Percentiles rank a stretch among this genome's conserved stretches.
Conservation (phyloP, 2,329 filamentous ascomycete species). For the Ophiocordyceps camponoti-saundersi region DNA sequence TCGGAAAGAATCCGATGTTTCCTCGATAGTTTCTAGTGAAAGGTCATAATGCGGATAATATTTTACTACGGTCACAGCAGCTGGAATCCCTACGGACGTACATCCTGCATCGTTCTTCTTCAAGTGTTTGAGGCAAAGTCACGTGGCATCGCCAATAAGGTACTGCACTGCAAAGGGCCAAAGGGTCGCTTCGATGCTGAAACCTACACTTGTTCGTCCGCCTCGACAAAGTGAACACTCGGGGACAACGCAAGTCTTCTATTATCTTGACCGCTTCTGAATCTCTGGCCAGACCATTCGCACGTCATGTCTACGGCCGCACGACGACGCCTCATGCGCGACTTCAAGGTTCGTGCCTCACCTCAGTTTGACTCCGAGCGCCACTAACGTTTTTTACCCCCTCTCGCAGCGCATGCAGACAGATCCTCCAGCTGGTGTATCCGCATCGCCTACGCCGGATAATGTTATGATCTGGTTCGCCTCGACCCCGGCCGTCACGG, state of each 20-base stretch:
- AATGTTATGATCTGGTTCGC: slow-evolving; percentile 92
- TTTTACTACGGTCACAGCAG: no score
- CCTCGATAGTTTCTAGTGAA: no score
- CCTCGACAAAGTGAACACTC: neutral
- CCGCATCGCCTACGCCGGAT: slow-evolving; percentile 85
- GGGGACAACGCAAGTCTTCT: neutral
- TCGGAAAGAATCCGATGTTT: no score
- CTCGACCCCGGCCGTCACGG: slow-evolving; percentile 1
- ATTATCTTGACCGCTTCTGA: neutral
- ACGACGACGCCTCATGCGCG: slow-evolving; percentile 90
- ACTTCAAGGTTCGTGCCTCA: slow-evolving; percentile 69
- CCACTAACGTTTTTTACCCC: slow-evolving; percentile 3
- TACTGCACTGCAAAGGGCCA: neutral
- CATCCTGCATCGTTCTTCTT: neutral
- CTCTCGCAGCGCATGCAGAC: slow-evolving; percentile 82
- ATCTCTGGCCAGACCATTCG: neutral
- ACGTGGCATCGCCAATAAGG: slow-evolving; percentile 1
- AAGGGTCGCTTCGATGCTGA: neutral
- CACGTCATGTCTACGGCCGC: slow-evolving; percentile 70
- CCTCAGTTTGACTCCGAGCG: slow-evolving; percentile 1
- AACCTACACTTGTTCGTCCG: neutral
- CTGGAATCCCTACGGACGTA: no score
- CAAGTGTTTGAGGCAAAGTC: neutral
- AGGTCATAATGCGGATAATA: no score
- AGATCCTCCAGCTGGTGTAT: slow-evolving; percentile 90